These are phyloP conservation scores for Chaetomium sp. DNA, from an alignment of 2,329 filamentous ascomycete species.

Conservation along the genomic window DNA sequence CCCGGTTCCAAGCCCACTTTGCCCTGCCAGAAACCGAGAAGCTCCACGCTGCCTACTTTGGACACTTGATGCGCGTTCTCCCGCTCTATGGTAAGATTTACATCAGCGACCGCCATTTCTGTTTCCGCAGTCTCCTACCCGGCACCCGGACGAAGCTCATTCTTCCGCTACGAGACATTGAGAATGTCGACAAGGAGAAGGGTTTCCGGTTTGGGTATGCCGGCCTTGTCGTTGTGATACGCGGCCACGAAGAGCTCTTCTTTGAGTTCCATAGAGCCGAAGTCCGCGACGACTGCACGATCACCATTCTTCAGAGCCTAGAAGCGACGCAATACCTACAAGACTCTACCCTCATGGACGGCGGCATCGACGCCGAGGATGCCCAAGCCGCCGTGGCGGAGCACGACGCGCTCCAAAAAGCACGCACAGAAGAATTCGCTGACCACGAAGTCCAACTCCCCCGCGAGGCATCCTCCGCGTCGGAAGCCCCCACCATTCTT, in stretches of 20 bases:
- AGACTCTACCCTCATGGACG: constrained; percentile 67
- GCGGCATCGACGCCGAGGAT: constrained; percentile 65
- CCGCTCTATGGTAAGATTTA: constrained; percentile 97
- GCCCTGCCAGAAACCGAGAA: constrained; percentile 81
- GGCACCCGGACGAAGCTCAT: constrained; percentile 92
- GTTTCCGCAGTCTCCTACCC: constrained; percentile 87
- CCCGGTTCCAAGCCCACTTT: constrained; percentile 88
- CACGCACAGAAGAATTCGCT: constrained; percentile 58
- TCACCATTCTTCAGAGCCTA: constrained; percentile 76
- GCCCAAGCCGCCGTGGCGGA: constrained; percentile 78
- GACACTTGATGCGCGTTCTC: constrained; percentile 84
- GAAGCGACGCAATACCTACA: constrained; percentile 71
- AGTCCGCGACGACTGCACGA: constrained; percentile 82
- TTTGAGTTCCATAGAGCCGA: constrained; percentile 85
- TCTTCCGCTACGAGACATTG: constrained; percentile 84
- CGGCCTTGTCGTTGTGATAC: constrained; percentile 88
- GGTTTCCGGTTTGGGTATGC: constrained; percentile 91
- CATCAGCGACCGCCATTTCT: constrained; percentile 83
- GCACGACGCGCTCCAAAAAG: constrained; percentile 76
- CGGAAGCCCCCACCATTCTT: constrained; percentile 71
- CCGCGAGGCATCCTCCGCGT: constrained; percentile 47
- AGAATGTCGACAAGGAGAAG: constrained; percentile 92
- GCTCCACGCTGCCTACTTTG: constrained; percentile 87
- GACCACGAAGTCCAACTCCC: constrained; percentile 56
- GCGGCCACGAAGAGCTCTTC: constrained; percentile 92